Conservation (phyloP, 2,329 filamentous ascomycete species). For the Tolypocladium nubicola region DNA sequence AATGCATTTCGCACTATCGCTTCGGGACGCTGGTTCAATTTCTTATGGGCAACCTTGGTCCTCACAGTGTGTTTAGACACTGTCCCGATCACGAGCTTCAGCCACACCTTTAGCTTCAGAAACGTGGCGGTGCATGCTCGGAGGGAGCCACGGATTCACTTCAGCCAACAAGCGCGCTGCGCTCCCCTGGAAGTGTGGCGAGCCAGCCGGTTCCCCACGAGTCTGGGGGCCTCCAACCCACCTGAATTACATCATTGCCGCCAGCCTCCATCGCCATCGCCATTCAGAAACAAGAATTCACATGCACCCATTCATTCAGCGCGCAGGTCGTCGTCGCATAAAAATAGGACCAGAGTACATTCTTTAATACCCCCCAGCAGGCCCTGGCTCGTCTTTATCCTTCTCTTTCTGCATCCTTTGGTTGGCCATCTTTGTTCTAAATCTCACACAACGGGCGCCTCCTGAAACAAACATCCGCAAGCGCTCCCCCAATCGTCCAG, state of each 20-base stretch:
- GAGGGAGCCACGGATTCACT: too few species aligned
- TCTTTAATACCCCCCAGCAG: neutral
- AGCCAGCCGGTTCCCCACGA: neutral
- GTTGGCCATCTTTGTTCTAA: slow-evolving; percentile 7
- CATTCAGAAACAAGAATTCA: neutral
- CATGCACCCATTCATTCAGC: neutral
- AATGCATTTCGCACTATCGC: too few species aligned
- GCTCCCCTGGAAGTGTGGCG: neutral
- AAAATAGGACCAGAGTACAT: neutral
- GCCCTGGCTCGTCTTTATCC: neutral
- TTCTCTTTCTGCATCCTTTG: slow-evolving; percentile 1
- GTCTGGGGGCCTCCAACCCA: neutral
- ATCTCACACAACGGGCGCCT: slow-evolving; percentile 10
- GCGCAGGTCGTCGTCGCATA: neutral
- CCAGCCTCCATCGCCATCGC: neutral
- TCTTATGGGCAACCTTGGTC: too few species aligned
- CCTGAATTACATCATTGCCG: neutral
- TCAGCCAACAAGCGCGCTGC: neutral
- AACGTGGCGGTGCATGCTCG: neutral
- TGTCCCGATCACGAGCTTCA: neutral
- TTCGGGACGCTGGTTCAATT: too few species aligned
- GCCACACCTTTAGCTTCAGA: neutral
- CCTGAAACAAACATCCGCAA: slow-evolving; percentile 12
- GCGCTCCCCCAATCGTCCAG: slow-evolving; percentile 7
- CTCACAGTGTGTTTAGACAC: neutral